phyloP scores from a whole-genome alignment of 495 filamentous ascomycete species.

The Penicillium diatomitis region DNA sequence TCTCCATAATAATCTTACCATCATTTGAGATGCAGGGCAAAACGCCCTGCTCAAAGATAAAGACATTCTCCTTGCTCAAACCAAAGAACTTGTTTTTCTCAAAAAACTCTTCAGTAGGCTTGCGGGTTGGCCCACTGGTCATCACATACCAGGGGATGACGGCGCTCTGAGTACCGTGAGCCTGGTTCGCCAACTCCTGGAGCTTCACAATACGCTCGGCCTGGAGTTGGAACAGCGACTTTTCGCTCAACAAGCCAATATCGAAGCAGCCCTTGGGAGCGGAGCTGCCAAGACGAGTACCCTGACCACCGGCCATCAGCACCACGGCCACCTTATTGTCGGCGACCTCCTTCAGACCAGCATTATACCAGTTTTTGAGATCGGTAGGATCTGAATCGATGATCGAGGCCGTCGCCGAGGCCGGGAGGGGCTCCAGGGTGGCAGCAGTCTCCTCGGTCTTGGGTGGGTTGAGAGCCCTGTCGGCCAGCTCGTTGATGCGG shows the following conservation, averaged over 20 bases:
- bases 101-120: constrained; percentile 89
- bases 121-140: constrained; percentile 94
- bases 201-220: constrained; percentile 85
- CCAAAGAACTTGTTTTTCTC: constrained; percentile 85
- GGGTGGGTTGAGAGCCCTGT: constrained; percentile 72
- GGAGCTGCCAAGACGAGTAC: constrained; percentile 87
- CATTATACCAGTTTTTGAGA: constrained; percentile 74
- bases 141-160: constrained; percentile 98
- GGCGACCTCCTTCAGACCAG: constrained; percentile 77
- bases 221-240: constrained; percentile 95
- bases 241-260: constrained; percentile 83
- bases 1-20: constrained; percentile 91
- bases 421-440: constrained; percentile 80
- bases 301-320: constrained; percentile 94
- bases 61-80: constrained; percentile 70
- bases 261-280: constrained; percentile 95
- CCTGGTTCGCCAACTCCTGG: constrained; percentile 71
- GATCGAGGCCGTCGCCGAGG: constrained; percentile 80
- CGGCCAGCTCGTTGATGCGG: constrained; percentile 74
- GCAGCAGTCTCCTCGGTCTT: constrained; percentile 39
- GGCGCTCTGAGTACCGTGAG: constrained; percentile 53
- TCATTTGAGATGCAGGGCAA: constrained; percentile 96
- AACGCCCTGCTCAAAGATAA: constrained; percentile 95
- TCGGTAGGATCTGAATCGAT: constrained; percentile 78
- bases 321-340: constrained; percentile 91